phyloP scores from a whole-genome alignment of 1,139 yeast genomes.

The Debaryomyces sp. region DNA sequence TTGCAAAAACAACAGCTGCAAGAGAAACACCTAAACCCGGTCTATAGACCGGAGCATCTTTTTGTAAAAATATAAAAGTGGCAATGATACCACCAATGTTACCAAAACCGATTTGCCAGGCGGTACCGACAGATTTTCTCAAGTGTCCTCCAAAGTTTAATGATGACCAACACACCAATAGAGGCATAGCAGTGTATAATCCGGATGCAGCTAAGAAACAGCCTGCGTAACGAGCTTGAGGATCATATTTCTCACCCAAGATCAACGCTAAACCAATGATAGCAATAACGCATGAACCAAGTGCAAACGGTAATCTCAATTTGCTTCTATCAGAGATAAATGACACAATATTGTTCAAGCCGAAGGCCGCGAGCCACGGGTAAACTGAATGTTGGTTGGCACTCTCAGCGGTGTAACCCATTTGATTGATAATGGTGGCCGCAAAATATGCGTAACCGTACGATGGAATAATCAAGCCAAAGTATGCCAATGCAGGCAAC shows the following conservation, averaged over 20 bases:
- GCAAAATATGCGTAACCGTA: conserved; percentile 76
- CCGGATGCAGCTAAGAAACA: conserved; percentile 71
- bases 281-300: conserved; percentile 45
- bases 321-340: conserved; percentile 50
- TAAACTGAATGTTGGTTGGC: conserved; percentile 71
- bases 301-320: conserved; percentile 51
- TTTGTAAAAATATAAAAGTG: conserved; percentile 58
- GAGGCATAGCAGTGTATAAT: conserved; percentile 73
- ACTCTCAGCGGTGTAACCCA: conserved; percentile 60
- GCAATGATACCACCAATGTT: conserved; percentile 82
- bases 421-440: conserved; percentile 59
- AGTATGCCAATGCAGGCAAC: conserved; percentile 61
- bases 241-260: conserved; percentile 34
- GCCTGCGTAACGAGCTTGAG: conserved; percentile 64
- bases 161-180: conserved; percentile 71
- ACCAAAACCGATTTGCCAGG: conserved; percentile 80
- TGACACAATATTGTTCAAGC: conserved; percentile 50
- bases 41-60: conserved; percentile 60
- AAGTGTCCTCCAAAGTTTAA: conserved; percentile 71
- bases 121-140: conserved; percentile 72
- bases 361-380: conserved; percentile 72
- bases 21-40: conserved; percentile 60
- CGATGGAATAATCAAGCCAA: conserved; percentile 65
- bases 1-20: conserved; percentile 55
- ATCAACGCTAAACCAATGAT: conserved; percentile 59